Evolutionary conservation across 176 grass and related monocot genomes (phyloP).

Genomic region (Stipa capillata): DNA sequence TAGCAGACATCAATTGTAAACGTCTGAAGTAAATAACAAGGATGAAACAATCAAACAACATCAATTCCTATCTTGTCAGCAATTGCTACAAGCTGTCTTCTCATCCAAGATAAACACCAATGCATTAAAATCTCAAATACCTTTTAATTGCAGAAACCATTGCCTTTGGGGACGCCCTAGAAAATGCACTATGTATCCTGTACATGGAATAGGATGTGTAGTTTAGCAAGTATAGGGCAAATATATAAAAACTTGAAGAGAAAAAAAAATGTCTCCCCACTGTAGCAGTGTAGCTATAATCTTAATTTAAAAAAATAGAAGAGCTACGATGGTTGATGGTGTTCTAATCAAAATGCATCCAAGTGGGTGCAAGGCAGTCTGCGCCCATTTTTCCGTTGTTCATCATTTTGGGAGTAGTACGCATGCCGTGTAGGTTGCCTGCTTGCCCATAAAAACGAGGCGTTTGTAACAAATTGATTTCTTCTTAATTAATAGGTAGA

Average conservation of each 20-base stretch:
- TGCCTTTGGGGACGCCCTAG: slow-evolving; percentile 31
- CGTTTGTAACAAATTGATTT: too few species aligned
- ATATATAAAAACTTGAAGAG: background rate
- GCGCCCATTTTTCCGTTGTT: too few species aligned
- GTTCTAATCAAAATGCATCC: background rate
- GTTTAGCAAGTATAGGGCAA: background rate
- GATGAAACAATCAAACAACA: too few species aligned
- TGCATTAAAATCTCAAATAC: slow-evolving; percentile 7
- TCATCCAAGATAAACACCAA: background rate
- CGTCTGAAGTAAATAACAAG: background rate
- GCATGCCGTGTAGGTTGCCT: too few species aligned
- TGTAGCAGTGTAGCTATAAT: background rate
- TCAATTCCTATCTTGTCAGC: background rate
- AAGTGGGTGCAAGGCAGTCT: background rate
- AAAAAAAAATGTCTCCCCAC: background rate
- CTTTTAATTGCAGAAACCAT: slow-evolving; percentile 36
- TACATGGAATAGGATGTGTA: slow-evolving; percentile 6
- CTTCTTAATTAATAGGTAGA: too few species aligned
- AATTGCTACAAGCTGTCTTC: background rate
- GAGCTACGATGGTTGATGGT: too few species aligned
- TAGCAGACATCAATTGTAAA: background rate
- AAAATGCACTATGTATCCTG: slow-evolving; percentile 41
- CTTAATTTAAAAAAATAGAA: background rate
- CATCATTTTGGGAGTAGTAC: too few species aligned
- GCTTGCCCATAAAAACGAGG: too few species aligned